Evolutionary conservation across 768 basidiomycete genomes (phyloP).

Genomic region (Amanita pallidorosea): DNA sequence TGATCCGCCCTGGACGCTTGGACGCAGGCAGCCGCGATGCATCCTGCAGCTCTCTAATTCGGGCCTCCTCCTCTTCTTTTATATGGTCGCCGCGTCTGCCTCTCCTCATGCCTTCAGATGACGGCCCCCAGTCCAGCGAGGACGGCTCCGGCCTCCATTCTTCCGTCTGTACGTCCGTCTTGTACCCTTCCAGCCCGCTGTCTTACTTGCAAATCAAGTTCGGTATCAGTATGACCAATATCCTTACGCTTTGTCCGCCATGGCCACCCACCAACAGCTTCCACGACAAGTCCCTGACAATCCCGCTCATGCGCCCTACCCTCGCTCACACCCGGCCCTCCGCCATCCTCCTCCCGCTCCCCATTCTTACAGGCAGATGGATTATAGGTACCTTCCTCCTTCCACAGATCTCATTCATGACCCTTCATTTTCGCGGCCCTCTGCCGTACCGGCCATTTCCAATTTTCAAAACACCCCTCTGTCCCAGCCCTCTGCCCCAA

Average conservation of each 20-base stretch:
- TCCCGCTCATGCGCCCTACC: slow-evolving; percentile 26
- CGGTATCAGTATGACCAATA: slow-evolving; percentile 47
- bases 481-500: slow-evolving; percentile 20
- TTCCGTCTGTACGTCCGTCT: slow-evolving; percentile 45
- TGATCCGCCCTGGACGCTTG: neutral
- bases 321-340: slow-evolving; percentile 9
- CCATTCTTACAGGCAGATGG: slow-evolving; percentile 22
- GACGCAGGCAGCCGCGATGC: neutral
- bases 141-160: slow-evolving; percentile 71
- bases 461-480: neutral
- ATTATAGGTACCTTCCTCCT: slow-evolving; percentile 25
- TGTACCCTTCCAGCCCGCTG: slow-evolving; percentile 4
- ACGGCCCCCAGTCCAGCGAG: slow-evolving; percentile 62
- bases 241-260: slow-evolving; percentile 34
- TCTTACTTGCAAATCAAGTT: slow-evolving; percentile 46
- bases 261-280: slow-evolving; percentile 27
- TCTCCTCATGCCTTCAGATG: slow-evolving; percentile 40
- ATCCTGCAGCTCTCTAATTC: too few species aligned
- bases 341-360: slow-evolving; percentile 5
- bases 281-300: slow-evolving; percentile 32
- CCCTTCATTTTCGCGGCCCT: slow-evolving; percentile 24
- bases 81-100: slow-evolving; percentile 52
- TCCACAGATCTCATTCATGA: slow-evolving; percentile 37
- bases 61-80: slow-evolving; percentile 12
- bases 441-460: neutral